Conservation (phyloP, 2,329 filamentous ascomycete genomes). For the Fusarium succisae region DNA sequence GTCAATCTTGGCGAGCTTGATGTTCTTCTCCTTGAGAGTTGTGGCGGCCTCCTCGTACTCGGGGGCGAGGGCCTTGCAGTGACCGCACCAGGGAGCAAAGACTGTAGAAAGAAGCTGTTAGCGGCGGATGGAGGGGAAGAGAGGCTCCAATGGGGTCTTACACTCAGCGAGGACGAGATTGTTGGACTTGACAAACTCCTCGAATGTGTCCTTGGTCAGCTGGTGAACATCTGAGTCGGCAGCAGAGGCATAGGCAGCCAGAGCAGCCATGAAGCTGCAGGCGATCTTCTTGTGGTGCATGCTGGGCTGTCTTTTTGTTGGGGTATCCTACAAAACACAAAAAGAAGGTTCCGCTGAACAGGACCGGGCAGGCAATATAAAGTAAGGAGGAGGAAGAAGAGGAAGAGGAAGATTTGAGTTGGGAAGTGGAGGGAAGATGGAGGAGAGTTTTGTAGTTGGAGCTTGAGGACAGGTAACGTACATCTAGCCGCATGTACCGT, state of each 20-base stretch:
- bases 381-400: constrained; percentile 6
- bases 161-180: constrained; percentile 94
- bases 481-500: constrained; percentile 3
- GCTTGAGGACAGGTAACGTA: constrained; percentile 36
- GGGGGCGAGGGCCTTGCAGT: constrained; percentile 97
- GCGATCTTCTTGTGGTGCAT: constrained; percentile 63
- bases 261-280: constrained; percentile 63
- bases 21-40: constrained; percentile 86
- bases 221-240: constrained; percentile 83
- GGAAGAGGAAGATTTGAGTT: constrained; percentile 23
- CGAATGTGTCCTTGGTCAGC: constrained; percentile 87
- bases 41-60: constrained; percentile 91
- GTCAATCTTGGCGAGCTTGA: constrained; percentile 87
- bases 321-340: constrained; percentile 40
- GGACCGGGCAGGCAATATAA: constrained; percentile 25
- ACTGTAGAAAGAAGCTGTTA: constrained; percentile 62
- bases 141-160: constrained; percentile 58
- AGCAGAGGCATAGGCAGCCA: constrained; percentile 67
- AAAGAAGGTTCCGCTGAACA: constrained; percentile 31
- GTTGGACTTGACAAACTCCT: constrained; percentile 84
- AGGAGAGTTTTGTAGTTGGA: constrained; percentile 50
- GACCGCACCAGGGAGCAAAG: constrained; percentile 96
- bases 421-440: constrained; percentile 37
- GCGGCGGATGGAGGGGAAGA: constrained; percentile 24
- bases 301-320: constrained; percentile 40